A percentile compares a stretch with the other conserved stretches of the same genome.
Evolutionary conservation across 2,329 filamentous ascomycete species (phyloP).

Genomic region (Cercospora sojina): DNA sequence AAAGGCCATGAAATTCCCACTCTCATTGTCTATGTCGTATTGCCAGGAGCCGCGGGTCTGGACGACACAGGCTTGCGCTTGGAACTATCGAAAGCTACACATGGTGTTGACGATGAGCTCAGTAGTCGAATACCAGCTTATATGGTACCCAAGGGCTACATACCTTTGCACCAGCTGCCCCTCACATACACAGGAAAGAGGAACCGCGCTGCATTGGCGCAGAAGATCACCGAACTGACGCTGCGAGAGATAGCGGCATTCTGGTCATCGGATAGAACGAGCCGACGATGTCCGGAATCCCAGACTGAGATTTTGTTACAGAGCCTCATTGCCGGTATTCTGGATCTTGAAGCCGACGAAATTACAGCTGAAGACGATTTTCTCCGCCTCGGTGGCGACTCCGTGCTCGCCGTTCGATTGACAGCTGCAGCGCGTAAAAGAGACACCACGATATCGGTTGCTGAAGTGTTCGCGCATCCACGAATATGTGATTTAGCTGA

Average conservation of each 20-base stretch:
- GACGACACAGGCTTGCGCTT: neutral
- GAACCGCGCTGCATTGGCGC: neutral
- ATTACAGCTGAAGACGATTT: conserved; percentile 41
- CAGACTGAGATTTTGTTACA: neutral
- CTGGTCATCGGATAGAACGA: neutral
- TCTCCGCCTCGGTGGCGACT: conserved; percentile 50
- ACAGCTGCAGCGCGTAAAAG: conserved; percentile 41
- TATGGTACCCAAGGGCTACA: conserved; percentile 6
- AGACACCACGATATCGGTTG: conserved; percentile 43
- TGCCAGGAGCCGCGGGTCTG: neutral
- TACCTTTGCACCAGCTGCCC: neutral
- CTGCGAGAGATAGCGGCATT: conserved; percentile 2
- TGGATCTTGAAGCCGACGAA: conserved; percentile 2
- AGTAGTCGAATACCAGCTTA: conserved; percentile 1
- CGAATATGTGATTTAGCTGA: conserved; percentile 27
- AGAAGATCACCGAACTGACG: conserved; percentile 3
- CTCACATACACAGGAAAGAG: conserved; percentile 1
- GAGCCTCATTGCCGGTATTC: conserved; percentile 11
- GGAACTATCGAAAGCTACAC: neutral
- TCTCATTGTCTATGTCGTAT: neutral
- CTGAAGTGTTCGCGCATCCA: conserved; percentile 44
- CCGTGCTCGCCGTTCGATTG: conserved; percentile 48
- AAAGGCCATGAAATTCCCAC: neutral
- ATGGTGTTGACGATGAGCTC: neutral
- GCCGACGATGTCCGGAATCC: neutral